phyloP scores from a whole-genome alignment of 345 rosid species.

The Populus alba region DNA sequence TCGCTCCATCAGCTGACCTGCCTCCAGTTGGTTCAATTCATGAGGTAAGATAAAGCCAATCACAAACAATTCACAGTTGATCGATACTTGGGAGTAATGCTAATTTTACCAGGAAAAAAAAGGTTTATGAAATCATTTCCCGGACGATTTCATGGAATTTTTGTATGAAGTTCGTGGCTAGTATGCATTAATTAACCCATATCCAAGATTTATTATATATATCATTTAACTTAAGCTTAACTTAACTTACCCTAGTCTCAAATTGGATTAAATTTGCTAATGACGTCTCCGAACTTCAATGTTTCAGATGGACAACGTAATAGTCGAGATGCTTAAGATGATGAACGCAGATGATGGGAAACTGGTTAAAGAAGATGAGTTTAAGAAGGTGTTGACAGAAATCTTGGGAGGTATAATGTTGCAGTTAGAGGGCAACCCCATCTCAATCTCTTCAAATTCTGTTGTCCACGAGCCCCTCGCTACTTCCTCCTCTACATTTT shows the following conservation, averaged over 20 bases:
- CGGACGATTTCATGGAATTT: too few species aligned
- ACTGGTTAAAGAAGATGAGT: slow-evolving; percentile 75
- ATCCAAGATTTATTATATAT: too few species aligned
- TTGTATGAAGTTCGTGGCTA: too few species aligned
- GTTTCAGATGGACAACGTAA: slow-evolving; percentile 64
- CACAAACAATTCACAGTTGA: background rate
- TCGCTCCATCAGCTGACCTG: slow-evolving; percentile 73
- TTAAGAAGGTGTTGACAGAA: slow-evolving; percentile 66
- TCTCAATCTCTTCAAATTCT: slow-evolving; percentile 66
- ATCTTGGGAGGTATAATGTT: slow-evolving; percentile 79
- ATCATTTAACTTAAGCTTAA: too few species aligned
- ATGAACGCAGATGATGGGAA: slow-evolving; percentile 71
- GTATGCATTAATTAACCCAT: too few species aligned
- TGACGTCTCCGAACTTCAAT: background rate
- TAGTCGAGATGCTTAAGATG: slow-evolving; percentile 53
- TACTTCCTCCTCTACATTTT: slow-evolving; percentile 45
- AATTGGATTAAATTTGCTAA: background rate
- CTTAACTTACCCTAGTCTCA: background rate
- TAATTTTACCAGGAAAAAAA: too few species aligned
- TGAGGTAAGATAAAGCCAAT: slow-evolving; percentile 44
- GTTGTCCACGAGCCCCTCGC: slow-evolving; percentile 93
- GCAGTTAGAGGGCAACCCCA: slow-evolving; percentile 71
- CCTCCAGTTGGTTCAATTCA: slow-evolving; percentile 84
- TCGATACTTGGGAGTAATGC: background rate
- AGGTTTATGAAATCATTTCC: too few species aligned